phyloP scores from a whole-genome alignment of 768 basidiomycete genomes.

The Hericium coralloides region DNA sequence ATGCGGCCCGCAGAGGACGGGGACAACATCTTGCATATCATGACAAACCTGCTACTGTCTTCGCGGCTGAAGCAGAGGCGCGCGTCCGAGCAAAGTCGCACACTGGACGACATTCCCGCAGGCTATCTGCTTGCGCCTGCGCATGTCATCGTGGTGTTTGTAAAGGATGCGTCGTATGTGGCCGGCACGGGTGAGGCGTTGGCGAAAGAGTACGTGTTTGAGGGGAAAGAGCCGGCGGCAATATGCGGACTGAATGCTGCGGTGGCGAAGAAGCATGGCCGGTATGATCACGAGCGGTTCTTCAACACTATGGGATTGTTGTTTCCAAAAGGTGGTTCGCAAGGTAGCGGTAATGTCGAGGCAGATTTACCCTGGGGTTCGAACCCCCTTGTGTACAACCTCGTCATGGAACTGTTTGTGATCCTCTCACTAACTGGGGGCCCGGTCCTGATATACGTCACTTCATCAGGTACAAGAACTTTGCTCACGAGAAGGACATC shows the following conservation, averaged over 20 bases:
- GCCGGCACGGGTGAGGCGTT: conserved; percentile 9
- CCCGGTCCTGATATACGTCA: neutral
- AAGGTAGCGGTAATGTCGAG: neutral
- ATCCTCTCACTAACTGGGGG: too few species aligned
- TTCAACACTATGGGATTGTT: conserved; percentile 11
- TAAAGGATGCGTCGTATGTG: conserved; percentile 12
- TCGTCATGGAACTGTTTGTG: conserved; percentile 21
- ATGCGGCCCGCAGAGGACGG: conserved; percentile 38
- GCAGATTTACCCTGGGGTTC: conserved; percentile 2
- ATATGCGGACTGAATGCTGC: conserved; percentile 10
- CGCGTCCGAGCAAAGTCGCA: conserved; percentile 33
- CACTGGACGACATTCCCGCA: conserved; percentile 39
- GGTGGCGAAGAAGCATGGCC: conserved; percentile 6
- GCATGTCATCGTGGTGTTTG: conserved; percentile 20
- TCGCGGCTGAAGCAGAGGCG: conserved; percentile 42
- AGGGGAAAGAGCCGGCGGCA: conserved; percentile 3
- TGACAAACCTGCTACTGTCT: conserved; percentile 67
- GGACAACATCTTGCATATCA: conserved; percentile 58
- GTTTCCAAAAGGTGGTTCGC: neutral
- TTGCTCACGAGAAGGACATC: conserved; percentile 48
- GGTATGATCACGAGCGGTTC: conserved; percentile 13
- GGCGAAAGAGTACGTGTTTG: conserved; percentile 12
- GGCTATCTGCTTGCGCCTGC: conserved; percentile 44
- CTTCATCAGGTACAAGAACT: conserved; percentile 31
- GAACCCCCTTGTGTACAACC: conserved; percentile 5